Conservation (phyloP, 306 rosid species). For the Begonia fuchsioides region DNA sequence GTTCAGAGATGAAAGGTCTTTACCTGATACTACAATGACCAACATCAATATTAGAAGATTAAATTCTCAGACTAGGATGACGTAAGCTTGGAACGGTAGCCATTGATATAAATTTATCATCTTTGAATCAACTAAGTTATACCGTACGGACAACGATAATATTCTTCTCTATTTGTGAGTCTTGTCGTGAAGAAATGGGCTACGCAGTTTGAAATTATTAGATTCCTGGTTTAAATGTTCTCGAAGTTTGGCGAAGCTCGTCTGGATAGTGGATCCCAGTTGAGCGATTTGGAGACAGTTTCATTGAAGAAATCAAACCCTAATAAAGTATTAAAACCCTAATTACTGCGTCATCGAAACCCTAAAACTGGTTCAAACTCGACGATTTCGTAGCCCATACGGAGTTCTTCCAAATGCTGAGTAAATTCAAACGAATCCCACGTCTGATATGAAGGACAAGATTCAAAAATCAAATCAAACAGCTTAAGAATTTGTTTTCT, state of each 20-base stretch:
- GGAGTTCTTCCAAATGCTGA: slow-evolving; percentile 3
- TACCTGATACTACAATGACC: too few species aligned
- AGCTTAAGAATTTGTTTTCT: neutral
- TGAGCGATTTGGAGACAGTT: slow-evolving; percentile 34
- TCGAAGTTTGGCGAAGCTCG: slow-evolving; percentile 7
- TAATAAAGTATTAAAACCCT: slow-evolving; percentile 11
- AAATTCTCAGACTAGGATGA: too few species aligned
- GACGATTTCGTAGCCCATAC: slow-evolving; percentile 17
- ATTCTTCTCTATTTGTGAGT: neutral
- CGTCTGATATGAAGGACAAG: too few species aligned
- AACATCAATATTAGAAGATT: too few species aligned
- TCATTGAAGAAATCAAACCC: slow-evolving; percentile 36
- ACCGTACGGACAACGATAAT: too few species aligned
- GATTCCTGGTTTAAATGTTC: slow-evolving; percentile 6
- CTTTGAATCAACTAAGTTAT: too few species aligned
- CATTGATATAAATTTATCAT: too few species aligned
- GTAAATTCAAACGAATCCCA: slow-evolving; percentile 7
- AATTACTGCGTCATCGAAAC: slow-evolving; percentile 7
- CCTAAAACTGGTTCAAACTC: slow-evolving; percentile 15
- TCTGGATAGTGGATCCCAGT: slow-evolving; percentile 20
- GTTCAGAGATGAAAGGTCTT: too few species aligned
- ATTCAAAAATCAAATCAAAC: slow-evolving; percentile 3
- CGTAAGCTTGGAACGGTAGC: too few species aligned
- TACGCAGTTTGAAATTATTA: slow-evolving; percentile 5
- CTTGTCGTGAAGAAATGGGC: neutral